Evolutionary conservation across 306 rosid genomes (phyloP), one percentile per base, ranked within the genome.

Genomic region (Prosopis cineraria): DNA sequence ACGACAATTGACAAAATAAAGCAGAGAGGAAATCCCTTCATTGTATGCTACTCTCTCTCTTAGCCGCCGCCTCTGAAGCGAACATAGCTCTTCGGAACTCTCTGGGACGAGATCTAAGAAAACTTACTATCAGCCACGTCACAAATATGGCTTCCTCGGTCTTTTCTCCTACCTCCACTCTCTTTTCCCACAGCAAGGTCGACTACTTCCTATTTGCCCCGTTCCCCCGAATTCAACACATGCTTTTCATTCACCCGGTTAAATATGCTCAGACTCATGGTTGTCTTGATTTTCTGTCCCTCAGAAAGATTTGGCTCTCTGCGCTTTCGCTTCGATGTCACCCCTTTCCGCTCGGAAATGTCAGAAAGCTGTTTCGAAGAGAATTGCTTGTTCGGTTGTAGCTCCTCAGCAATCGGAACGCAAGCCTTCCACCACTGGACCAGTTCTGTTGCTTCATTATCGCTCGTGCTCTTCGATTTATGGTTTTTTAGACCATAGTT

Each of bases 401-500:
- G 70, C 98, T 10, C 98, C 97, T 0, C 93, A 84, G 73, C 96
- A 90, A 80, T 78, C 87, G 36, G 91, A 95, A 78, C 92, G 98
- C 83, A 86, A 72, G 63, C 91, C 98, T 48, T 85, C 88, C 71
- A 62, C 93, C 68, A 91, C 97, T 65, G 98, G 98, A 87, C 85
- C 96, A 72, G 94, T 86, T 81, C 72, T 17, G 85, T 80, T 75
- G 48, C 74, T 79, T 6, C 40, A 7, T 34, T 63, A n/a, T 19
- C 19, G 13, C 63, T 6, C 45, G 16, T 20, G 19, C 36, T 48
- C 81, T 83, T 80, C 45, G 52, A n/a, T 72, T 80, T 12, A 50
- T 33, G 52, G 63, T 40, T 68, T 45, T 27, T 20, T 16, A 4
- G 9, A 20, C 47, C 31, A 25, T 79, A 13, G 70, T 73, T 74